phyloP scores from a whole-genome alignment of 2,329 filamentous ascomycete species.

The Cryphonectria japonica region DNA sequence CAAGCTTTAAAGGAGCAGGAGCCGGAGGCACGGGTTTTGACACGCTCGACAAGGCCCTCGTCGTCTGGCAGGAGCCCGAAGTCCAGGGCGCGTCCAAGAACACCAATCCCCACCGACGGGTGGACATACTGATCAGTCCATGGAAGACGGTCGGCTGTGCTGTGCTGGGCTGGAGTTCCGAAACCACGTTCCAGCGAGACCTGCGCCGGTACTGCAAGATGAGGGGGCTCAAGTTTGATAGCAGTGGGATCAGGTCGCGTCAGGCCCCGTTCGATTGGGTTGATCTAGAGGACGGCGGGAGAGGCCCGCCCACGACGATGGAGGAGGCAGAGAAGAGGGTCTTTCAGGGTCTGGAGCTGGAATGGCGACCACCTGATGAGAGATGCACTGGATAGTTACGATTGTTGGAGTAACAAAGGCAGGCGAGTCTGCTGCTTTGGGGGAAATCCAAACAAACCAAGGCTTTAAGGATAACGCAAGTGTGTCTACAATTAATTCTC shows the following conservation, averaged over 20 bases:
- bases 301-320: conserved; percentile 61
- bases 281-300: conserved; percentile 66
- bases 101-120: conserved; percentile 76
- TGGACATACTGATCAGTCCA: conserved; percentile 89
- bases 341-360: conserved; percentile 75
- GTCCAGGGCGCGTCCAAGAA: conserved; percentile 57
- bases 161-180: conserved; percentile 85
- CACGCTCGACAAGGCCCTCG: conserved; percentile 85
- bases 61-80: conserved; percentile 82
- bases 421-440: not conserved
- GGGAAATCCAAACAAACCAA: not conserved
- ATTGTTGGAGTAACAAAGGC: not conserved
- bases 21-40: conserved; percentile 72
- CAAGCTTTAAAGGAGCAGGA: conserved; percentile 50
- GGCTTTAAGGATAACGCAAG: too few species aligned
- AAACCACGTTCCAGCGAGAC: conserved; percentile 88
- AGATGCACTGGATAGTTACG: conserved; percentile 65
- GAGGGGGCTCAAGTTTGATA: conserved; percentile 84
- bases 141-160: conserved; percentile 91
- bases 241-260: conserved; percentile 77
- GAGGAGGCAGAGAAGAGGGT: conserved; percentile 78
- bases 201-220: conserved; percentile 78
- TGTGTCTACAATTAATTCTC: not conserved
- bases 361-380: conserved; percentile 67
- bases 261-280: conserved; percentile 57